These are phyloP conservation scores for Geranomyces michiganensis DNA, from an alignment of 192 early-diverging fungal genomes.

Conservation along the genomic window DNA sequence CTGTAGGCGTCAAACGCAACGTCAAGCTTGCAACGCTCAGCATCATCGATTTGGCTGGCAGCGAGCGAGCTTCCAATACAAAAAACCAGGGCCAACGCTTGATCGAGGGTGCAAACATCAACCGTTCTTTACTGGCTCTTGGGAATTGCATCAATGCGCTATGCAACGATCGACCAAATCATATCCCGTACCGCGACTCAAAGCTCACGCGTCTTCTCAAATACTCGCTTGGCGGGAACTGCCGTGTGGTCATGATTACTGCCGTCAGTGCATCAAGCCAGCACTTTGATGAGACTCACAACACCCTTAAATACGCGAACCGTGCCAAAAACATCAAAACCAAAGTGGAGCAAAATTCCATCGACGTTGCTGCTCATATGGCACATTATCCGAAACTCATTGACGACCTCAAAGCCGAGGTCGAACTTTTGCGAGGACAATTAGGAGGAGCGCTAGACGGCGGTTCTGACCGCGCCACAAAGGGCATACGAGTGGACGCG, in stretches of 20 bases:
- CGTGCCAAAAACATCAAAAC: slow-evolving; percentile 75
- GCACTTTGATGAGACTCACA: slow-evolving; percentile 75
- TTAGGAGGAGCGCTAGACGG: slow-evolving; percentile 4
- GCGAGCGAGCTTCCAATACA: slow-evolving; percentile 56
- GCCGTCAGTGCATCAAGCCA: slow-evolving; percentile 67
- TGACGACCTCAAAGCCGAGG: slow-evolving; percentile 36
- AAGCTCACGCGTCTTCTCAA: slow-evolving; percentile 77
- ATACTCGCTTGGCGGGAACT: slow-evolving; percentile 77
- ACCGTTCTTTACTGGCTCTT: slow-evolving; percentile 71
- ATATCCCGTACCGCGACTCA: slow-evolving; percentile 73
- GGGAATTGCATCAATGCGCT: slow-evolving; percentile 83
- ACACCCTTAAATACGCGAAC: slow-evolving; percentile 78
- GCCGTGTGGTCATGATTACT: slow-evolving; percentile 79
- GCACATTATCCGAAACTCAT: slow-evolving; percentile 47
- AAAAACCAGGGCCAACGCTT: slow-evolving; percentile 64
- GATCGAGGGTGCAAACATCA: slow-evolving; percentile 79
- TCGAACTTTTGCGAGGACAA: slow-evolving; percentile 30
- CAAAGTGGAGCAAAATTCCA: slow-evolving; percentile 44
- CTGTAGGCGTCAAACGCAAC: slow-evolving; percentile 4
- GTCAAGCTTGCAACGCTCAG: slow-evolving; percentile 49
- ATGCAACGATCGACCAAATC: slow-evolving; percentile 49
- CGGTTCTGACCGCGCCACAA: background rate
- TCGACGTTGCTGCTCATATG: slow-evolving; percentile 39
- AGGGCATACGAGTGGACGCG: background rate
- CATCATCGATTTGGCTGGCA: slow-evolving; percentile 80